phyloP scores from a whole-genome alignment of 306 rosid species.

The Dryas drummondii region DNA sequence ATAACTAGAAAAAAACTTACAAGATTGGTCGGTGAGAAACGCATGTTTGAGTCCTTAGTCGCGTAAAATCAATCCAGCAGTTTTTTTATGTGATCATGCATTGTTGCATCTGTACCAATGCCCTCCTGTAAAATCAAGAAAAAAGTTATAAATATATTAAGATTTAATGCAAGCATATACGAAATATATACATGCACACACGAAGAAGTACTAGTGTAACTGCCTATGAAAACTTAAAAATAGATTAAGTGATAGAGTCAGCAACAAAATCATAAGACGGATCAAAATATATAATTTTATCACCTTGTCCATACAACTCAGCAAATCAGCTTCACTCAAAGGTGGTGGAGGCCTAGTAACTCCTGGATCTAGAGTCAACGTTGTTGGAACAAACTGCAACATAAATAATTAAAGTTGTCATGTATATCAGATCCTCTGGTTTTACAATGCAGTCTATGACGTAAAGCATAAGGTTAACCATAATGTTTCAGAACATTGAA shows the following conservation, averaged over 20 bases:
- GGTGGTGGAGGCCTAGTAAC: conserved; percentile 95
- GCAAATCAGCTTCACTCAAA: conserved; percentile 96
- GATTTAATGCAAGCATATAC: neutral
- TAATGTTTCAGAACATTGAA: conserved; percentile 8
- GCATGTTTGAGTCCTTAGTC: conserved; percentile 75
- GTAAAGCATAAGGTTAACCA: neutral
- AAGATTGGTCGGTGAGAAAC: conserved; percentile 90
- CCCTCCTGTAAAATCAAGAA: conserved; percentile 61
- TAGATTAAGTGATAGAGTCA: conserved; percentile 10
- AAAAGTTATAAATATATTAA: conserved; percentile 9
- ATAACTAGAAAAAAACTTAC: conserved; percentile 38
- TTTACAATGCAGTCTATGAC: conserved; percentile 24
- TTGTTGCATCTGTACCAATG: conserved; percentile 98
- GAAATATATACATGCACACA: neutral
- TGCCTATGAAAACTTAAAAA: conserved; percentile 6
- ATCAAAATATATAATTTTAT: conserved; percentile 23
- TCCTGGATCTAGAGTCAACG: conserved; percentile 91
- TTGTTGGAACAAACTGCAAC: conserved; percentile 77
- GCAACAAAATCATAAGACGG: conserved; percentile 25
- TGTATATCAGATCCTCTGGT: conserved; percentile 11
- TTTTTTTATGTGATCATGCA: conserved; percentile 99
- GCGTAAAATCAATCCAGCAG: conserved; percentile 90
- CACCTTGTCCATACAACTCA: conserved; percentile 95
- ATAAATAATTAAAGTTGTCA: conserved; percentile 2
- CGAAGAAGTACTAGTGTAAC: neutral